Conservation (phyloP, 192 early-diverging fungal species). For the Phycomyces nitens region DNA sequence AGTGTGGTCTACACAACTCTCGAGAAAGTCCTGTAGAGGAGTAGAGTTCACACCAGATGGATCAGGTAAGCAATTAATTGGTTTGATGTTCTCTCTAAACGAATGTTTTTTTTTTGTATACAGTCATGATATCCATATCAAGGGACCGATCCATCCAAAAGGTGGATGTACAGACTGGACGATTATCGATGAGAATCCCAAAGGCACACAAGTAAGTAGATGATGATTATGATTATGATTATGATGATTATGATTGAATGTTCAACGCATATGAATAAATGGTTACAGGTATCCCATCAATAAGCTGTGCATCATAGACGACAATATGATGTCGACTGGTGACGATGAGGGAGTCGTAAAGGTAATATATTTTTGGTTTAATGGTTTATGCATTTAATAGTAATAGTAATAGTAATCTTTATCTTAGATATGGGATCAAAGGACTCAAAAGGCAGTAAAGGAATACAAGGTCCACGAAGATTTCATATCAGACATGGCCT, state of each 20-base stretch:
- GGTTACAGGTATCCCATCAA: constrained; percentile 79
- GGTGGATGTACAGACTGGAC: constrained; percentile 73
- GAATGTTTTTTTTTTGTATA: too few species aligned
- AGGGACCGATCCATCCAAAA: constrained; percentile 82
- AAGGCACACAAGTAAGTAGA: constrained; percentile 79
- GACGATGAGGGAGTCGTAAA: constrained; percentile 91
- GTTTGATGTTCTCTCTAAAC: too few species aligned
- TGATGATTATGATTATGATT: background rate
- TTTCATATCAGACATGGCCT: constrained; percentile 87
- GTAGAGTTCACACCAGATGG: constrained; percentile 82
- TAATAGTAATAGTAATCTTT: too few species aligned
- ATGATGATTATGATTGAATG: background rate
- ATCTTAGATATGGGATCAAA: constrained; percentile 94
- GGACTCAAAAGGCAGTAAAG: constrained; percentile 67
- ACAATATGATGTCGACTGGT: constrained; percentile 80
- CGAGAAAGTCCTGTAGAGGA: constrained; percentile 87
- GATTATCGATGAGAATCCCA: constrained; percentile 61
- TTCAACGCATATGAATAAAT: background rate
- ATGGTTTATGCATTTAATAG: too few species aligned
- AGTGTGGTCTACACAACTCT: constrained; percentile 51
- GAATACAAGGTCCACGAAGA: constrained; percentile 84
- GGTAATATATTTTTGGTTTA: constrained; percentile 32
- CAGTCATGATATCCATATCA: constrained; percentile 51
- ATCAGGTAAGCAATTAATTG: constrained; percentile 37
- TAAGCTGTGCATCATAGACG: constrained; percentile 62